Evolutionary conservation across 1,284 basidiomycete genomes (phyloP).

Genomic region (Malassezia pachydermatis): DNA sequence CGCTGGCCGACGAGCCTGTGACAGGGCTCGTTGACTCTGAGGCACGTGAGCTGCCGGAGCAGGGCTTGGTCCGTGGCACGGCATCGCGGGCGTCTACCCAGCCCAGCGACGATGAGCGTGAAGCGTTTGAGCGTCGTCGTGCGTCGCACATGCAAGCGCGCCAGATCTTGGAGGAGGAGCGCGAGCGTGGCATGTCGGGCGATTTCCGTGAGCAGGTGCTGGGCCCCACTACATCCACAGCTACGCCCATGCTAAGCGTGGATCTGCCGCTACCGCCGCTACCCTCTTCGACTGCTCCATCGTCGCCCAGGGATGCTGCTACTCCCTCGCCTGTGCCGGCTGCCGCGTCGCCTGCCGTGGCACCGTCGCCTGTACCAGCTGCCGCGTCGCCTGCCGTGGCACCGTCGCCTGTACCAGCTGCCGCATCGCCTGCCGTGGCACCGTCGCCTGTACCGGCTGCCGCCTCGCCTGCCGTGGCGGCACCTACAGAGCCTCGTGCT

Average conservation of each 20-base stretch:
- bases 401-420: no score
- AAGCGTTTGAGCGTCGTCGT: slow-evolving; percentile 30
- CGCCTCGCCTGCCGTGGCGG: no score
- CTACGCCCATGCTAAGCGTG: neutral
- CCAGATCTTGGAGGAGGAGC: slow-evolving; percentile 38
- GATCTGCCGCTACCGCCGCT: slow-evolving; percentile 1
- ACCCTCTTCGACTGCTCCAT: neutral
- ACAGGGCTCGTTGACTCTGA: neutral
- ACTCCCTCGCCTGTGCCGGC: no score
- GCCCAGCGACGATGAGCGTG: slow-evolving; percentile 24
- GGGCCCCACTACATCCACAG: neutral
- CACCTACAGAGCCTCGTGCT: no score
- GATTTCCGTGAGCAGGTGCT: neutral
- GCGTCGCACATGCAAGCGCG: slow-evolving; percentile 32
- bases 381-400: no score
- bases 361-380: no score
- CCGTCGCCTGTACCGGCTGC: no score
- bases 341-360: no score
- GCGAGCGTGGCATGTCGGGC: slow-evolving; percentile 19
- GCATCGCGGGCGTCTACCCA: neutral
- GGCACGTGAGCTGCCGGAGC: neutral
- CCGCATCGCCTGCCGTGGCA: no score
- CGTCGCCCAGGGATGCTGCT: no score
- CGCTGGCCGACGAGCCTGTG: neutral
- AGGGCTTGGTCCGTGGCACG: neutral